Evolutionary conservation across 2,329 filamentous ascomycete genomes (phyloP), one percentile per base, ranked within the genome.

Genomic region (Balansia obtecta): DNA sequence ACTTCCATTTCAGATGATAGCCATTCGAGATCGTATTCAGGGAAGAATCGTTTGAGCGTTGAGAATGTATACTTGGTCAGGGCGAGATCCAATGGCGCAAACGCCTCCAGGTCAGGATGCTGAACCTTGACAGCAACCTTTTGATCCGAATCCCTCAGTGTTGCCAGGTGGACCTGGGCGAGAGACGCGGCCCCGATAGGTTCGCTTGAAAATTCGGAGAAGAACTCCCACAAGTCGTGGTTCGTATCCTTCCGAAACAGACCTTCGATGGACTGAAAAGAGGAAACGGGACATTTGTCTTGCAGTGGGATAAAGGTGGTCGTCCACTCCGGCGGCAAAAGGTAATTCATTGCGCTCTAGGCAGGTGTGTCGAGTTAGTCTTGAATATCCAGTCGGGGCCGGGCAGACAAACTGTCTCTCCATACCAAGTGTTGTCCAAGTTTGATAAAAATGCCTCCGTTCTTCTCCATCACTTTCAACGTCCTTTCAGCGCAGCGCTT

Each of bases 371-470:
- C 9, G 8, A 7, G 32, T 53, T n/a, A 53, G 44, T 37, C 10
- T 37, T 32, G 11, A 33, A 2, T 20, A 9, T n/a, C 18, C 15
- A 3, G 33, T 22, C 6, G 9, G 9, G 3, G 13, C 16, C 10
- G 15, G 38, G 30, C 27, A 41, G 5, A 16, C 8, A 45, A 33
- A 10, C 42, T 18, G 6, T 10, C 7, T 22, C 18, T 40, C 27
- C 68, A 41, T 73, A 83, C 82, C 68, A 98, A 68, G 68, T 98
- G 93, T 61, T 98, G 93, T 8, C 93, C 93, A 39, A 98, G 73
- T 69, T 98, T 98, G 65, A 98, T 97, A 60, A 97, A 98, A 55
- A 98, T 95, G 30, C 91, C 95, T 27, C 94, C 93, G 66, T 96
- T 97, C 73, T 87, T 88, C 74, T 98, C 93, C 56, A 97, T 71